These are phyloP conservation scores for Escallonia rubra DNA, from an alignment of 129 eudicot genomes.

Conservation along the genomic window DNA sequence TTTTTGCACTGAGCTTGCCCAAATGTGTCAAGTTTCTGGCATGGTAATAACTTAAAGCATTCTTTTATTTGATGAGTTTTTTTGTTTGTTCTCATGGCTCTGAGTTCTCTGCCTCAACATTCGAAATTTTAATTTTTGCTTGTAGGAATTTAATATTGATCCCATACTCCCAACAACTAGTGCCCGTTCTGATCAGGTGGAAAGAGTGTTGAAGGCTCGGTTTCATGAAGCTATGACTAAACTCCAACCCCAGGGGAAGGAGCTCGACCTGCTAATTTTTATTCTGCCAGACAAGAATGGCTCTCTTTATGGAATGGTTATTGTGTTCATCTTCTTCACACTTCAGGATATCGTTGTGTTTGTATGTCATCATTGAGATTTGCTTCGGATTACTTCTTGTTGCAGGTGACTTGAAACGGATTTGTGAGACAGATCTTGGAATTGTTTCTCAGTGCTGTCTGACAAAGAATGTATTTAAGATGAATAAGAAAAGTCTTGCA, in stretches of 20 bases:
- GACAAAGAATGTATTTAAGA: constrained; percentile 74
- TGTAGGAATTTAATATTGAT: constrained; percentile 58
- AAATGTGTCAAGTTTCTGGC: constrained; percentile 80
- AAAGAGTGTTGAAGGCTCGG: constrained; percentile 62
- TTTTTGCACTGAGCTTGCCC: constrained; percentile 83
- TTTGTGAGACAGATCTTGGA: constrained; percentile 96
- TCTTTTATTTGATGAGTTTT: background rate
- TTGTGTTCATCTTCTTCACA: too few relatives aligned
- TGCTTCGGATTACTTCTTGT: background rate
- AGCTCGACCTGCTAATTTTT: constrained; percentile 76
- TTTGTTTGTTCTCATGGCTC: background rate
- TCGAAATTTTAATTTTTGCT: background rate
- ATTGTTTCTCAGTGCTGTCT: constrained; percentile 93
- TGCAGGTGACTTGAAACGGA: constrained; percentile 31
- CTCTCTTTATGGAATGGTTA: constrained; percentile 66
- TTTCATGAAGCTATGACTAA: constrained; percentile 67
- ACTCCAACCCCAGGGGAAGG: constrained; percentile 38
- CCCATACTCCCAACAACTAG: constrained; percentile 59
- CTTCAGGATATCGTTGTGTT: background rate
- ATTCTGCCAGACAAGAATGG: constrained; percentile 93
- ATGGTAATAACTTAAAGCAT: constrained; percentile 46
- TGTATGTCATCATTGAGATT: background rate
- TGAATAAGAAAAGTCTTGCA: constrained; percentile 79
- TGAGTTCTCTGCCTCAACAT: background rate
- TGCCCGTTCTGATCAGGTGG: constrained; percentile 86